Evolutionary conservation across 306 rosid genomes (phyloP), one percentile per base, ranked within the genome.

Genomic region (Begonia fuchsioides): DNA sequence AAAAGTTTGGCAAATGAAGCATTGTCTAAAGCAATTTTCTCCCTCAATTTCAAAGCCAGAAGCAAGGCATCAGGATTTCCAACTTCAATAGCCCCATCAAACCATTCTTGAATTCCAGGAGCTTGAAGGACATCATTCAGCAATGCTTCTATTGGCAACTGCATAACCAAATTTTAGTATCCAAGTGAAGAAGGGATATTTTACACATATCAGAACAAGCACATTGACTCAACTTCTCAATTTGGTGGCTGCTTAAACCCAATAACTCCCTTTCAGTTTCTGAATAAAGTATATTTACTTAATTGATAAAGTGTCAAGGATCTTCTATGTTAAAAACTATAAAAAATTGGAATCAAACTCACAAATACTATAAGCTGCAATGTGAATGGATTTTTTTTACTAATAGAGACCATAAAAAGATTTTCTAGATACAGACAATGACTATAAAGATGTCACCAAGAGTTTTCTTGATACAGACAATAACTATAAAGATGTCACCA

Each of bases 11-110:
- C 80, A 26, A 77, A 81, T 56, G 52, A 41, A 10, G 14, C 45
- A 41, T 10, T 41, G 45, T 41, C 12, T 41, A 11, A 41, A 41
- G 45, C 10, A 41, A 41, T 41, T 38, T 71, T 82, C 39, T 81
- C 93, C 48, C 68, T 58, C 49, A 78, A 13, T 71, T 75, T 79
- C 60, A 90, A 49, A 62, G 95, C 94, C 62, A 90, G 70, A 49
- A 81, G 82, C 66, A 90, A 59, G 32, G 96, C 87, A 77, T 90
- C 96, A 52, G 98, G 96, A 65, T 90, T 90, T 72, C 94, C 94
- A 43, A 54, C 63, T 63, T 75, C 85, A n/a, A 55, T 60, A 52
- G 95, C 90, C 49, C 72, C 78, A 57, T 71, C 80, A 73, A 85
- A 85, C 96, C 98, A 90, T 50, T 85, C 82, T 8, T 15, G 54